Conservation (phyloP, 768 basidiomycete species). For the Leccinum broughii region DNA sequence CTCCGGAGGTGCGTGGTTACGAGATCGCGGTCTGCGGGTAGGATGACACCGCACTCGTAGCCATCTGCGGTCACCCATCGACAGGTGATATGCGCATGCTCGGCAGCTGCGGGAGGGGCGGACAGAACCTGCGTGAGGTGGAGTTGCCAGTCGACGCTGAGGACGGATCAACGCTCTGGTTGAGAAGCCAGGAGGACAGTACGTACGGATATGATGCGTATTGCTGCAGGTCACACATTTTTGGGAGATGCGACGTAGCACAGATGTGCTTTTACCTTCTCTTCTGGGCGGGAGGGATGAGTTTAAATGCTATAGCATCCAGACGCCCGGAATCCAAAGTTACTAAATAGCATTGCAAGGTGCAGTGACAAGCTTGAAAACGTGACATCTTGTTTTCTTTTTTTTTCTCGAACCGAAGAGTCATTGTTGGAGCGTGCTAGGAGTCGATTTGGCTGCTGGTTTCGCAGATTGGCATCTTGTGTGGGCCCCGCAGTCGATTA, state of each 20-base stretch:
- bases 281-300: background rate
- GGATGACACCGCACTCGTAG: constrained; percentile 1
- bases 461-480: background rate
- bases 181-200: background rate
- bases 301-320: background rate
- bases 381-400: background rate
- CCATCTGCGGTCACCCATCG: background rate
- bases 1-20: constrained; percentile 1
- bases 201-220: background rate
- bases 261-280: background rate
- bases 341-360: background rate
- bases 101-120: too few species aligned
- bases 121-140: background rate
- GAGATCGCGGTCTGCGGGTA: background rate
- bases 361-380: background rate
- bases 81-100: background rate
- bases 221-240: background rate
- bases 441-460: background rate
- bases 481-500: background rate
- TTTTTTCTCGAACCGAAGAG: too few species aligned
- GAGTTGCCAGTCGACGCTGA: background rate
- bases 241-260: background rate
- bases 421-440: fast-evolving
- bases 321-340: background rate
- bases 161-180: background rate